phyloP scores from a whole-genome alignment of 2,329 filamentous ascomycete species.

The Bipolaris bicolor region DNA sequence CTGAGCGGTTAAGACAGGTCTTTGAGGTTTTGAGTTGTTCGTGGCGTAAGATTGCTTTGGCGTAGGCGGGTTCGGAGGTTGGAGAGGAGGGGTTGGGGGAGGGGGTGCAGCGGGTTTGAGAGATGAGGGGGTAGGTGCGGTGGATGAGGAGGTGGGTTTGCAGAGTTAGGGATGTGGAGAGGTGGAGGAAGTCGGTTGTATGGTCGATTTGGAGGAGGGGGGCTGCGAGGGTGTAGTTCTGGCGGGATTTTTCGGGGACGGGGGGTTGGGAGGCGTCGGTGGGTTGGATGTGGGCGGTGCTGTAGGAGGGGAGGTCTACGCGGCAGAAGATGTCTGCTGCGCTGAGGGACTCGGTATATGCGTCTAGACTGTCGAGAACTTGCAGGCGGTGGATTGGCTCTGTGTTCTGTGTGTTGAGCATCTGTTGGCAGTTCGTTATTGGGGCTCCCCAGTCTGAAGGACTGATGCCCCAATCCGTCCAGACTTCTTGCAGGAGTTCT shows the following conservation, averaged over 20 bases:
- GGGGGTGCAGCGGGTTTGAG: background rate
- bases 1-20: constrained; percentile 39
- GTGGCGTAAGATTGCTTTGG: constrained; percentile 40
- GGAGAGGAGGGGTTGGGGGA: background rate
- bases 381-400: constrained; percentile 5
- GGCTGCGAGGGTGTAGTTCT: constrained; percentile 62
- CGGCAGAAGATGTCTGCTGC: constrained; percentile 67
- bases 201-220: constrained; percentile 61
- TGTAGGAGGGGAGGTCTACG: constrained; percentile 53
- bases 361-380: constrained; percentile 58
- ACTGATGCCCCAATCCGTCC: constrained; percentile 72
- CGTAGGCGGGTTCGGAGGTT: constrained; percentile 25
- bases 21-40: constrained; percentile 24
- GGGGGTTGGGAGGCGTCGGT: constrained; percentile 70
- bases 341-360: constrained; percentile 67
- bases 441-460: constrained; percentile 59
- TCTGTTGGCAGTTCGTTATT: background rate
- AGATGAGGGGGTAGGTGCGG: constrained; percentile 19
- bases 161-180: constrained; percentile 47
- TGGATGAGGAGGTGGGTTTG: constrained; percentile 29
- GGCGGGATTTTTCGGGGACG: constrained; percentile 59
- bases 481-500: constrained; percentile 68
- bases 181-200: constrained; percentile 51
- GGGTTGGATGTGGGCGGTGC: constrained; percentile 48
- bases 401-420: background rate